Base-by-base conservation (phyloP, 441 rosid species). In the Populus hybrid region DNA sequence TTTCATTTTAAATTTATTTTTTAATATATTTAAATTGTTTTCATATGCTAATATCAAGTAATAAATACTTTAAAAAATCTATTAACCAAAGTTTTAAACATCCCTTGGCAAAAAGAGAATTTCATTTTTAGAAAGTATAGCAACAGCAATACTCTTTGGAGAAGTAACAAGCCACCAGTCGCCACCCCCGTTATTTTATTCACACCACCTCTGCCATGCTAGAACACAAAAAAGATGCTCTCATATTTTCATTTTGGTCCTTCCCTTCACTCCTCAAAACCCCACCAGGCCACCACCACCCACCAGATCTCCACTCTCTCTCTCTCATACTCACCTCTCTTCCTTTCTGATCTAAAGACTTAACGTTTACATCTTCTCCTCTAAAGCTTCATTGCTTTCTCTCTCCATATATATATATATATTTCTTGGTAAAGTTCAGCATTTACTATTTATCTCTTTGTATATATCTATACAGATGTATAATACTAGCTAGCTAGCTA, bases 251-350 rank as follows among this genome's bases (percentile, higher is more conserved):
- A 78, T 1, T 70, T 77, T 67, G 35, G 74, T 81, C 92, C 85
- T 73, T 70, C 57, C 73, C 75, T 23, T 68, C 61, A 7, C 85
- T 86, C 89, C 82, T 87, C 86, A 89, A 82, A 86, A 89, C 83
- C 87, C 82, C 77, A 7, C 77, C 73, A 40, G 72, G n/a, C 76
- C 77, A 59, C 61, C 68, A 61, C 54, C 54, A 42, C 54, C 72
- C 72, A 32, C 11, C n/a, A 0, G 36, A 54, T 21, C 78, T 70
- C 21, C 84, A 40, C 74, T 65, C 73, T 21, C 76, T 10, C 74
- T 67, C 84, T 65, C 72, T 16, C 73, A 16, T 38, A 21, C 36
- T 10, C 36, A 46, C 36, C 57, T 46, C 81, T 1, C 72, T 23
- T 40, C 46, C 70, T 76, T 79, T 35, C 67, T 76, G 30, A 28